phyloP scores from a whole-genome alignment of 140 eudicot species.

The Erigeron philadelphicus region DNA sequence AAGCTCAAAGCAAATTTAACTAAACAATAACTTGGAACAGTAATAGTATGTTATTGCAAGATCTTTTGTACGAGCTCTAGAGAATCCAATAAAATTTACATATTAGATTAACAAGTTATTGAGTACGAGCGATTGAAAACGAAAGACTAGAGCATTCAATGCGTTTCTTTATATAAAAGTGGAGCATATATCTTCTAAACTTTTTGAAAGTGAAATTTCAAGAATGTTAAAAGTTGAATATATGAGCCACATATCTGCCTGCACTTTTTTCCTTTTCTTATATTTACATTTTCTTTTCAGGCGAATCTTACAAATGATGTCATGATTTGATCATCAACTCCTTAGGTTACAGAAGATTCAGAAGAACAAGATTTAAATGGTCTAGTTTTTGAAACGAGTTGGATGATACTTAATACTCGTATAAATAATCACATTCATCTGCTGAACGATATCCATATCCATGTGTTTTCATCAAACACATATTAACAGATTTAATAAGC shows the following conservation, averaged over 20 bases:
- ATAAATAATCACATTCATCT: slow-evolving; percentile 26
- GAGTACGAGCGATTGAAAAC: too few relatives aligned
- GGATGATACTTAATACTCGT: slow-evolving; percentile 6
- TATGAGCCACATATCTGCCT: slow-evolving; percentile 9
- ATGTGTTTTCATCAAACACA: slow-evolving; percentile 27
- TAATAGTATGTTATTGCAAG: too few relatives aligned
- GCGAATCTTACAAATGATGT: background rate
- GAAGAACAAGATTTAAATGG: background rate
- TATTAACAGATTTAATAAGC: slow-evolving; percentile 17
- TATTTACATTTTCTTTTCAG: slow-evolving; percentile 1
- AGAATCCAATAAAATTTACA: too few relatives aligned
- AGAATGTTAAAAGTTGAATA: slow-evolving; percentile 24
- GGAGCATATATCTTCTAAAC: slow-evolving; percentile 39
- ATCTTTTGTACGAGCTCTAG: too few relatives aligned
- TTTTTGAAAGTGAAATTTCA: slow-evolving; percentile 25
- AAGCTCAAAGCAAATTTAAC: too few relatives aligned
- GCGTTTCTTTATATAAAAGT: slow-evolving; percentile 40
- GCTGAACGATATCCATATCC: slow-evolving; percentile 24
- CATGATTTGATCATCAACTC: background rate
- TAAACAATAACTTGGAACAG: too few relatives aligned
- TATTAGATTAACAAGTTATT: too few relatives aligned
- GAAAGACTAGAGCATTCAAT: slow-evolving; percentile 31
- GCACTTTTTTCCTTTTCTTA: slow-evolving; percentile 23
- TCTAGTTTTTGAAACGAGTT: slow-evolving; percentile 18
- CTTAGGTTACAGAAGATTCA: background rate